These are phyloP conservation scores for Magnaporthiopsis poae DNA, from an alignment of 2,329 filamentous ascomycete species.

Conservation along the genomic window DNA sequence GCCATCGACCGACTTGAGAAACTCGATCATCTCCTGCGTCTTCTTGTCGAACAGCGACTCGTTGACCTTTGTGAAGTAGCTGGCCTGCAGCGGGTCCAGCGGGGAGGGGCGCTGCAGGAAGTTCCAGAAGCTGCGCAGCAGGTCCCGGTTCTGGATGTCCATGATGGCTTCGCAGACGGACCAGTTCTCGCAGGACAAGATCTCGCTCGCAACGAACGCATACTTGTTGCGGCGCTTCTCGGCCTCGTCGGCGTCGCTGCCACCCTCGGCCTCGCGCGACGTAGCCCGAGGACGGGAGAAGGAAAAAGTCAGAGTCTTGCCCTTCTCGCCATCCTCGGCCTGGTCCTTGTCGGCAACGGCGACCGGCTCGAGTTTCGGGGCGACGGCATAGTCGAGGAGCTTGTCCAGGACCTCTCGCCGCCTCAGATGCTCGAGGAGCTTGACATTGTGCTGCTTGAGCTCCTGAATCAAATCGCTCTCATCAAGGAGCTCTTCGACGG, in stretches of 20 bases:
- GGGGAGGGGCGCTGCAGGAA: conserved; percentile 78
- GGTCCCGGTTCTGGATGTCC: conserved; percentile 56
- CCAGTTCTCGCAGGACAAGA: conserved; percentile 92
- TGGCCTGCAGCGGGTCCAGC: conserved; percentile 84
- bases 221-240: conserved; percentile 91
- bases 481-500: conserved; percentile 88
- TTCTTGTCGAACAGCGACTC: conserved; percentile 96
- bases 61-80: conserved; percentile 98
- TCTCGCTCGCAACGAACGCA: conserved; percentile 84
- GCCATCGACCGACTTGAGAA: conserved; percentile 74
- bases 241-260: conserved; percentile 58
- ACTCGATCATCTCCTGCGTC: conserved; percentile 88
- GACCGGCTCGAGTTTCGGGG: conserved; percentile 56
- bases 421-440: conserved; percentile 89
- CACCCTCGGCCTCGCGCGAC: conserved; percentile 37
- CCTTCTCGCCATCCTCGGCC: conserved; percentile 41
- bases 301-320: conserved; percentile 32
- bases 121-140: conserved; percentile 78
- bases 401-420: conserved; percentile 76
- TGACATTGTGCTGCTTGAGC: conserved; percentile 94
- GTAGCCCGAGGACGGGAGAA: conserved; percentile 38
- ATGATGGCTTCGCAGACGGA: conserved; percentile 88
- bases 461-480: conserved; percentile 95
- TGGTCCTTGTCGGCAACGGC: conserved; percentile 41
- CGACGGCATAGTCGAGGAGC: conserved; percentile 83